A percentile compares a stretch with the other conserved stretches of the same genome.
These are phyloP conservation scores for Pilaira anomala DNA, from an alignment of 192 early-diverging fungal species.

Conservation along the genomic window DNA sequence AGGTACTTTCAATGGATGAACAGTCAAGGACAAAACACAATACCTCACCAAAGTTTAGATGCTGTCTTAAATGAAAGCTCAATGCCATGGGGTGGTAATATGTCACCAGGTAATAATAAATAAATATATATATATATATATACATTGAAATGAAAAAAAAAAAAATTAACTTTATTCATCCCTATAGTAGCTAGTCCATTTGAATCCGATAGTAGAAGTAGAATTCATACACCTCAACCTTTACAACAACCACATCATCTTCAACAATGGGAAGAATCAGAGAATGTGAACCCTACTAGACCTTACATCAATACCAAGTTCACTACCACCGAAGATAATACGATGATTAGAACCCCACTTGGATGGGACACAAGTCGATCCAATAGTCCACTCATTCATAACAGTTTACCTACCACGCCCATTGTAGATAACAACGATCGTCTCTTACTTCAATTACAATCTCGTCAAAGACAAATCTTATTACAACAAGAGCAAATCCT, in stretches of 20 bases:
- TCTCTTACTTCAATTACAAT: conserved; percentile 12
- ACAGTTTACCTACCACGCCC: conserved; percentile 5
- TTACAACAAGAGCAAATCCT: conserved; percentile 21
- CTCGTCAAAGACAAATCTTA: conserved; percentile 13
- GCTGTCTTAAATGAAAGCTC: conserved; percentile 16
- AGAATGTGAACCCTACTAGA: too few relatives aligned
- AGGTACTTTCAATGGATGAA: conserved; percentile 18
- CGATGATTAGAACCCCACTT: neutral
- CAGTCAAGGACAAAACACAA: neutral
- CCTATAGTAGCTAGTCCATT: neutral
- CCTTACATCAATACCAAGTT: too few relatives aligned
- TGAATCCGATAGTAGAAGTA: neutral
- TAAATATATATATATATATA: neutral
- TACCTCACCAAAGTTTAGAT: conserved; percentile 7
- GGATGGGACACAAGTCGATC: neutral
- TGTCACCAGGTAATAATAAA: conserved; percentile 4
- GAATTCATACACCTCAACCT: neutral
- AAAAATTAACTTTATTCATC: neutral
- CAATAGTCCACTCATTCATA: neutral
- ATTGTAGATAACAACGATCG: conserved; percentile 11
- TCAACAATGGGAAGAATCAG: neutral
- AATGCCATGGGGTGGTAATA: conserved; percentile 1
- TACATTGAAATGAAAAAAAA: neutral
- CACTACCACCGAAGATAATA: neutral
- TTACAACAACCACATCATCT: too few relatives aligned